Evolutionary conservation across 139 green algal species (phyloP), one percentile per base, ranked within the genome.

Genomic region (Volvox africanus): DNA sequence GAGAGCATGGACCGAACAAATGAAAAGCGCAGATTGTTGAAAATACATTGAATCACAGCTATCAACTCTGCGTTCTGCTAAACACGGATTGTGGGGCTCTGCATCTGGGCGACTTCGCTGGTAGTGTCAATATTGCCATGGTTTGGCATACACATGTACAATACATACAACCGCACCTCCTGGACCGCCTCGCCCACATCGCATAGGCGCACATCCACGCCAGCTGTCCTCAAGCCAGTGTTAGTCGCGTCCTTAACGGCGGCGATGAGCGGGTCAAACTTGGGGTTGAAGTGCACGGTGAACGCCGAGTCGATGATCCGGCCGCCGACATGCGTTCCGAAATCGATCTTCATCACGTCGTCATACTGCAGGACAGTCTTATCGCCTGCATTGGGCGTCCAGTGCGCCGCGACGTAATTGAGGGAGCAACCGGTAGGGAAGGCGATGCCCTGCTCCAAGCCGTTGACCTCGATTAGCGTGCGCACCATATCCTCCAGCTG

Each of bases 301-400:
- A 99, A 99, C 18, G 98, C 98, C 77, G 93, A 97, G 96, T 99
- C 98, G 77, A 99, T 96, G 89, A 99, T 99, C 87, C 97, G 96
- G 5, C 98, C 97, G 75, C 96, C 94, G 79, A 99, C 97, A 85
- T 99, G 94, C 37, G 95, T 98, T 18, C 97, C 97, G 94, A 99
- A 99, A 86, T 99, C 97, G 61, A 99, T 91, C 96, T 99, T 99
- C 97, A 99, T 99, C 18, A 99, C 98, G 94, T 99, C 97, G 86
- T 99, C 96, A 87, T 99, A 99, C 79, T 97, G 86, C 91, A 99
- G 95, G 88, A 99, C 98, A 32, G 98, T 99, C 92, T 99, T 99
- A 95, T 99, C 98, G 2, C 98, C 98, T 0, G 93, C 94, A 92
- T 99, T 99, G 80, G 98, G 98, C 22, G 98, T 99, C 96, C 96